phyloP scores from a whole-genome alignment of 2,329 filamentous ascomycete genomes.

The Clonostachys rhizophaga region DNA sequence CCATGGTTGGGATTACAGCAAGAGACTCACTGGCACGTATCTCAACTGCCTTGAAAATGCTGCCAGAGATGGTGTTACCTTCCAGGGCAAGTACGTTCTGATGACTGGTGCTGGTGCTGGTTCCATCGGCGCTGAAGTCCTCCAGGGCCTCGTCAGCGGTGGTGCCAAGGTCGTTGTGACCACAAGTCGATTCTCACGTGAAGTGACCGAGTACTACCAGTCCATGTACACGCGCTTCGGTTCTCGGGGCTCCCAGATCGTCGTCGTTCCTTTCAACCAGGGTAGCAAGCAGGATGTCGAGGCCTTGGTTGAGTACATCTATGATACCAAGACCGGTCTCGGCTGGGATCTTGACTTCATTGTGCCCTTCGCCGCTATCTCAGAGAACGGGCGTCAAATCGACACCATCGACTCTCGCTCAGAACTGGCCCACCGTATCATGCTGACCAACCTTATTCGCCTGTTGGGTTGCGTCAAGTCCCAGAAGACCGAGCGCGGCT shows the following conservation, averaged over 20 bases:
- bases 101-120: constrained; percentile 99
- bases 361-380: constrained; percentile 94
- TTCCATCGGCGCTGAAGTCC: constrained; percentile 94
- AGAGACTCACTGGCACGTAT: constrained; percentile 92
- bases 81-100: constrained; percentile 90
- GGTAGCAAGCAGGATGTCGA: constrained; percentile 98
- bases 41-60: constrained; percentile 88
- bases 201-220: constrained; percentile 99
- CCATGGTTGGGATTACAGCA: constrained; percentile 98
- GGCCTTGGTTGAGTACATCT: constrained; percentile 91
- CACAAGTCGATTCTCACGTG: constrained; percentile 91
- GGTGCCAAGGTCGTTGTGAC: constrained; percentile 96
- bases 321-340: constrained; percentile 90
- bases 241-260: constrained; percentile 89
- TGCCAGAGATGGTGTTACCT: constrained; percentile 82
- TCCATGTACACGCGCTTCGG: constrained; percentile 96
- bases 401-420: constrained; percentile 96
- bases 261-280: constrained; percentile 98
- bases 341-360: constrained; percentile 98
- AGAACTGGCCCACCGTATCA: constrained; percentile 96
- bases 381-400: constrained; percentile 96
- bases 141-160: constrained; percentile 93
- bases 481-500: constrained; percentile 82
- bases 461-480: constrained; percentile 87
- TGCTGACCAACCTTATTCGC: constrained; percentile 94